These are phyloP conservation scores for Austropuccinia psidii DNA, from an alignment of 1,284 basidiomycete genomes.

Conservation along the genomic window DNA sequence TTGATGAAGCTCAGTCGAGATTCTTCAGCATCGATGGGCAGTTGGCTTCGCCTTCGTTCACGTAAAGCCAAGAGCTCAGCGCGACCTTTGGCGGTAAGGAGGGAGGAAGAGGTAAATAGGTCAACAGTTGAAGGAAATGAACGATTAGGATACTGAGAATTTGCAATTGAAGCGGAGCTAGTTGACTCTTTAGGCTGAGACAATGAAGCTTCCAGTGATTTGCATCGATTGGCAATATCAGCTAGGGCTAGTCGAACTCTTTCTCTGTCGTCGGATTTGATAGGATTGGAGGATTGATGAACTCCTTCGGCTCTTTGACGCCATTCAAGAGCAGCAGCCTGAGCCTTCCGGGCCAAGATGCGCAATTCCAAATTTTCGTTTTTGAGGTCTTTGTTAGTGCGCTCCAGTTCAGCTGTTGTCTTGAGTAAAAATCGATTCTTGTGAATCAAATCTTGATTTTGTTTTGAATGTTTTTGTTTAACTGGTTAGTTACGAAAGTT, in stretches of 20 bases:
- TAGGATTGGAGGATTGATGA: background rate
- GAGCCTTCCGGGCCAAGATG: background rate
- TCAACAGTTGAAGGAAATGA: no score
- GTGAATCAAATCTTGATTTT: conserved; percentile 36
- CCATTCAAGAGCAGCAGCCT: background rate
- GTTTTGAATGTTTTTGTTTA: conserved; percentile 35
- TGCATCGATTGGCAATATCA: conserved; percentile 19
- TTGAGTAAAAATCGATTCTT: conserved; percentile 32
- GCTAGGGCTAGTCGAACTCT: conserved; percentile 9
- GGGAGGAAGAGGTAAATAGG: no score
- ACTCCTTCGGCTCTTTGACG: background rate
- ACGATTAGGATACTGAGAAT: no score
- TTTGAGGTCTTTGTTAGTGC: conserved; percentile 6
- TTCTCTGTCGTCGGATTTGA: background rate
- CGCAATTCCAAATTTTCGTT: conserved; percentile 18
- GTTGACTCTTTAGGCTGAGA: no score
- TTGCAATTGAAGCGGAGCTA: no score
- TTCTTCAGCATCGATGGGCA: conserved; percentile 2
- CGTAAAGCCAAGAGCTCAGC: conserved; percentile 14
- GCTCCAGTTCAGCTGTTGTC: conserved; percentile 21
- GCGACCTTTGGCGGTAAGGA: background rate
- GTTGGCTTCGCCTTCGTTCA: conserved; percentile 18
- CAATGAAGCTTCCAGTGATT: conserved; percentile 11
- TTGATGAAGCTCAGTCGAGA: conserved; percentile 13
- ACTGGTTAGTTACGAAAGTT: no score